Evolutionary conservation across 2,329 filamentous ascomycete species (phyloP).

Genomic region (Gremmenia infestans): DNA sequence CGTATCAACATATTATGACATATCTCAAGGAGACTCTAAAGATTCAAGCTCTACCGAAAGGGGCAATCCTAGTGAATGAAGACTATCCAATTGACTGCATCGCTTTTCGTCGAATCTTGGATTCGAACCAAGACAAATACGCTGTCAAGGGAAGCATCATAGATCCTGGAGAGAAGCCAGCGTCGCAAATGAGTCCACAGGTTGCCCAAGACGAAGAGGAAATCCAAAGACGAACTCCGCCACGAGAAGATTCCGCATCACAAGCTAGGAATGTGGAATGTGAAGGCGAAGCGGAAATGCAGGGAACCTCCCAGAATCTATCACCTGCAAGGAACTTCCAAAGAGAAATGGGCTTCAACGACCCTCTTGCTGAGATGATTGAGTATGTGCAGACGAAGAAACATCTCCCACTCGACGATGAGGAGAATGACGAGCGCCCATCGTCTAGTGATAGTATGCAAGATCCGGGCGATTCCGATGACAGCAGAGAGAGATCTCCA

Average conservation of each 20-base stretch:
- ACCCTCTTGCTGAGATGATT: conserved; percentile 62
- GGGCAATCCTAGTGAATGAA: conserved; percentile 60
- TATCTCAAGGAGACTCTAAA: conserved; percentile 39
- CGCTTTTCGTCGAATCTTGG: conserved; percentile 50
- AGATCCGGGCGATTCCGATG: conserved; percentile 28
- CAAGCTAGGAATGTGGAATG: neutral
- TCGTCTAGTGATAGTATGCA: conserved; percentile 14
- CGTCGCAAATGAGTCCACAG: conserved; percentile 2
- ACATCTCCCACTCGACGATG: conserved; percentile 52
- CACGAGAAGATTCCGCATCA: conserved; percentile 30
- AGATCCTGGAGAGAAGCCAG: neutral
- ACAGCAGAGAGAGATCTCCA: conserved; percentile 19
- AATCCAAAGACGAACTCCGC: conserved; percentile 36
- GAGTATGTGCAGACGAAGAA: conserved; percentile 54
- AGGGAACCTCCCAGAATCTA: neutral
- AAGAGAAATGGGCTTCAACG: conserved; percentile 27
- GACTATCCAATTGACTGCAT: conserved; percentile 67
- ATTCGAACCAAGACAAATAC: conserved; percentile 56
- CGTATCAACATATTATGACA: conserved; percentile 57
- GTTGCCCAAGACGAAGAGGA: conserved; percentile 34
- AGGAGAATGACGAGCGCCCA: conserved; percentile 34
- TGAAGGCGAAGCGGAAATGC: conserved; percentile 6
- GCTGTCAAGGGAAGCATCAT: conserved; percentile 34
- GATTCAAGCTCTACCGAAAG: conserved; percentile 28
- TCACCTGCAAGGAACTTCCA: neutral